Evolutionary conservation across 129 eudicot species (phyloP).

Genomic region (Ambrosia trifida): DNA sequence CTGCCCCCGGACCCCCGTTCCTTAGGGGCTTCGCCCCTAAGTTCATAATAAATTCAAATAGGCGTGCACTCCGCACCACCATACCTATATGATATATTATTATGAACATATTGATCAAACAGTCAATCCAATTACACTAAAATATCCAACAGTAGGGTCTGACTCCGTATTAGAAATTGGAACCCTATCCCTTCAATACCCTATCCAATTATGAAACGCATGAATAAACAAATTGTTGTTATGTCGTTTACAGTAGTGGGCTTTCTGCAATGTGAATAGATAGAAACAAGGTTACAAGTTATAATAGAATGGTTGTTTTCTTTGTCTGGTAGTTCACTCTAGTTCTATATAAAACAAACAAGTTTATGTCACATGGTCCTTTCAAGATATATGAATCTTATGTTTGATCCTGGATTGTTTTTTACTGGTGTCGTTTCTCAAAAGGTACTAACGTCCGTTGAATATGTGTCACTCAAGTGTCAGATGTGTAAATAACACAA

Average conservation of each 20-base stretch:
- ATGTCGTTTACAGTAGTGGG: background rate
- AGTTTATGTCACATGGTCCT: background rate
- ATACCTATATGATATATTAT: too few species aligned
- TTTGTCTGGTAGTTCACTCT: too few species aligned
- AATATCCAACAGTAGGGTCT: too few species aligned
- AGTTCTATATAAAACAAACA: background rate
- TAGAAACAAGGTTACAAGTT: background rate
- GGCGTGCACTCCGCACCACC: too few species aligned
- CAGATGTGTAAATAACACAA: background rate
- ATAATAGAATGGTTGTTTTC: too few species aligned
- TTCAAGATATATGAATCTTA: background rate
- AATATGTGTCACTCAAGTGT: background rate
- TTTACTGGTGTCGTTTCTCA: background rate
- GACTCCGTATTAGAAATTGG: too few species aligned
- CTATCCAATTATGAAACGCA: background rate
- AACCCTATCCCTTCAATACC: too few species aligned
- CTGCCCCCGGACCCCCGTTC: too few species aligned
- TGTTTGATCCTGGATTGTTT: background rate
- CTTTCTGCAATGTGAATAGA: background rate
- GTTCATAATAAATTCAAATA: too few species aligned
- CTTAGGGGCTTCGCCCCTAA: too few species aligned
- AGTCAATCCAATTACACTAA: too few species aligned
- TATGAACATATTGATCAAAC: too few species aligned
- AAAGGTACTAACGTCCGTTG: background rate
- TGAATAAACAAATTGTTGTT: background rate